Evolutionary conservation across 371 early-diverging fungal species (phyloP), one percentile per base, ranked within the genome.

Genomic region (Lichtheimia hyalospora): DNA sequence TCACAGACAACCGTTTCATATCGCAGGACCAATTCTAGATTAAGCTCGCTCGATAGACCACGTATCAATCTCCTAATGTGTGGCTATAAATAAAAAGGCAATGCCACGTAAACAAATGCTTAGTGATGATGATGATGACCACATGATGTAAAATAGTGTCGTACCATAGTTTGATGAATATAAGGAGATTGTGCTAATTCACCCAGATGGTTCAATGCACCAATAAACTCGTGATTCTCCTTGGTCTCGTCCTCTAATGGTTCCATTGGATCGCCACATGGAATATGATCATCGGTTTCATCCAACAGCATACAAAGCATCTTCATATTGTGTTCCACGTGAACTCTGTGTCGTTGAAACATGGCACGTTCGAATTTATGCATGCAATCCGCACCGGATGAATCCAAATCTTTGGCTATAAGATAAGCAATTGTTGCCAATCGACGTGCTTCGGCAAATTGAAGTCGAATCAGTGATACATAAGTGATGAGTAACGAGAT

Each of bases 401-500:
- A 27, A 1, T 55, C 21, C 1, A 55, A 6, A 25, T 55, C 56
- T 15, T 18, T 15, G 16, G 43, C 41, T 13, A 55, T 34, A 5
- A 55, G 16, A 43, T 15, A 55, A 4, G 56, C 43, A 13, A 55
- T 55, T 1, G 56, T 55, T 13, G 44, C 21, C n/a, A 55, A 10
- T 15, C 56, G 56, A n/a, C 56, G 56, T 5, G 56, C 56, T 41
- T 55, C 56, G 0, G 21, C 21, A 15, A 55, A 55, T 40, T 55
- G 46, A 39, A 55, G 23, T 21, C 39, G 21, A 3, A 55, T n/a
- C 25, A 41, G 25, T 10, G 44, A 23, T 15, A 27, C 18, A 27
- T 21, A 55, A 20, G 40, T 41, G 12, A 40, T 16, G 2, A 27
- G 24, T 10, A 55, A 43, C 5, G 23, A 43, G 16, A 55, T 49